phyloP scores from a whole-genome alignment of 768 basidiomycete species.

The Hygrophorus pudorinus region DNA sequence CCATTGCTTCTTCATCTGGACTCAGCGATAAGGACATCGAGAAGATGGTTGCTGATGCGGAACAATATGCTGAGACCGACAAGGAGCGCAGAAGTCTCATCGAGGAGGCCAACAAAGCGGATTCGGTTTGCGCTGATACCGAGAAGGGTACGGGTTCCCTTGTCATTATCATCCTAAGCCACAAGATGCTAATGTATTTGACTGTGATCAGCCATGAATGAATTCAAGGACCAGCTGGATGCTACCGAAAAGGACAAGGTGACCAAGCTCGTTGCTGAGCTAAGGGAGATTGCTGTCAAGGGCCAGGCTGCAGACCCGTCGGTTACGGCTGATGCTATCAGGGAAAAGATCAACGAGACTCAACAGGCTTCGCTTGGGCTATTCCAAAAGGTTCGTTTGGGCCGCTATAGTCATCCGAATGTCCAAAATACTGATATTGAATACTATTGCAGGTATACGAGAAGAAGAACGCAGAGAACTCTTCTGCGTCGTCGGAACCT shows the following conservation, averaged over 20 bases:
- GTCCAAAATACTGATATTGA: neutral
- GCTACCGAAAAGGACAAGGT: slow-evolving; percentile 92
- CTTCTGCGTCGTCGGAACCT: slow-evolving; percentile 32
- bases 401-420: neutral
- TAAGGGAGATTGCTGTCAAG: slow-evolving; percentile 82
- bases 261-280: slow-evolving; percentile 72
- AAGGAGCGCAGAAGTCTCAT: slow-evolving; percentile 81
- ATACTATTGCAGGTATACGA: slow-evolving; percentile 53
- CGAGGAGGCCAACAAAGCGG: slow-evolving; percentile 95
- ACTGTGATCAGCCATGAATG: slow-evolving; percentile 62
- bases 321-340: slow-evolving; percentile 78
- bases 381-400: slow-evolving; percentile 73
- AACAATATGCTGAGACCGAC: slow-evolving; percentile 89
- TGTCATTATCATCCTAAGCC: neutral
- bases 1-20: slow-evolving; percentile 95
- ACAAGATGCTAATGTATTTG: neutral
- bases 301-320: slow-evolving; percentile 79
- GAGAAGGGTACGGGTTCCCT: slow-evolving; percentile 65
- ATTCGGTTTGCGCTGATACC: slow-evolving; percentile 88
- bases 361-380: slow-evolving; percentile 92
- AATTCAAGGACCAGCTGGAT: slow-evolving; percentile 97
- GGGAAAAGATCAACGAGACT: slow-evolving; percentile 87
- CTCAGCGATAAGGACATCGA: slow-evolving; percentile 95
- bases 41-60: slow-evolving; percentile 91
- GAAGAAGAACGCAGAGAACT: slow-evolving; percentile 75